A percentile compares a stretch with the other conserved stretches of the same genome.
phyloP scores from a whole-genome alignment of 805 yeast species.

The Barnettozyma vustinii region DNA sequence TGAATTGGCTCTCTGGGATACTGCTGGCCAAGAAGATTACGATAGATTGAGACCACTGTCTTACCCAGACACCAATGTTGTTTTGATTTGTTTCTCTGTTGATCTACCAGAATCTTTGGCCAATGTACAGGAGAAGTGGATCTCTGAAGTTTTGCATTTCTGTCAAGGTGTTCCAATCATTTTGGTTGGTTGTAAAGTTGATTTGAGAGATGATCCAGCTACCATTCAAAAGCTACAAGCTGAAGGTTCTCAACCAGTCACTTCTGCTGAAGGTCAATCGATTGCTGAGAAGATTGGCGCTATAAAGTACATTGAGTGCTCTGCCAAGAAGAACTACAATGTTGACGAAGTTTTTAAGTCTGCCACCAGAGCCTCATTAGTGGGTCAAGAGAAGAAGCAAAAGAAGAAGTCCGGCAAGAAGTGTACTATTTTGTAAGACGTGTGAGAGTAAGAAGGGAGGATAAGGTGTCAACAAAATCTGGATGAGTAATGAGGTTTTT shows the following conservation, averaged over 20 bases:
- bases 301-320: conserved; percentile 80
- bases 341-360: conserved; percentile 90
- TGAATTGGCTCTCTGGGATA: conserved; percentile 94
- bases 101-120: conserved; percentile 90
- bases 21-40: conserved; percentile 98
- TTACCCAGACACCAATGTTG: conserved; percentile 89
- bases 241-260: conserved; percentile 74
- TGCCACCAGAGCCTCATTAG: conserved; percentile 86
- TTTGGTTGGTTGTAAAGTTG: conserved; percentile 87
- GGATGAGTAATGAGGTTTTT: neutral
- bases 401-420: conserved; percentile 49
- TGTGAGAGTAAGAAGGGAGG: neutral
- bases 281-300: conserved; percentile 91
- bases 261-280: conserved; percentile 75
- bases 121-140: conserved; percentile 95
- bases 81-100: conserved; percentile 84
- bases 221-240: conserved; percentile 71
- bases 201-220: conserved; percentile 76
- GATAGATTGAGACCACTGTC: conserved; percentile 88
- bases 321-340: conserved; percentile 87
- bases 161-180: conserved; percentile 93
- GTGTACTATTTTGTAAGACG: conserved; percentile 58
- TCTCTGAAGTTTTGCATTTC: conserved; percentile 87
- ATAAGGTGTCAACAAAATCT: too few species aligned
- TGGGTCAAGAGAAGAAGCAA: conserved; percentile 36